Percentiles rank a stretch among this genome's conserved stretches.
phyloP scores from a whole-genome alignment of 148 eudicot genomes.

The Chenopodium album region DNA sequence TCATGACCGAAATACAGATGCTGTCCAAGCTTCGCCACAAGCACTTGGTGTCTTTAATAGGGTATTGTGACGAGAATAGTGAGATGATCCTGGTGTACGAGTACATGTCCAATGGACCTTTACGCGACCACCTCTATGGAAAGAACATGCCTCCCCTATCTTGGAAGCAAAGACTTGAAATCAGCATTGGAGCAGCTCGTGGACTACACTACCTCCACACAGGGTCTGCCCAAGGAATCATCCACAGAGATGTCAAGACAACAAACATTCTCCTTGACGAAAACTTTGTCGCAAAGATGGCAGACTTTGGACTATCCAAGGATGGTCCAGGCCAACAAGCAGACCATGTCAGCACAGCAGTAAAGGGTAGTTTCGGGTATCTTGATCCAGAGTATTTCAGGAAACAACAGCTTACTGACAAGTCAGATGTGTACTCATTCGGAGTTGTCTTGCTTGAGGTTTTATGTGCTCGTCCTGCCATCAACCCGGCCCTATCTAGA shows the following conservation, averaged over 20 bases:
- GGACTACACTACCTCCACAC: constrained; percentile 93
- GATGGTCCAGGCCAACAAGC: constrained; percentile 43
- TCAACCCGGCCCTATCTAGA: constrained; percentile 69
- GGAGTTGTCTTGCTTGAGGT: constrained; percentile 87
- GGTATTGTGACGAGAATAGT: constrained; percentile 68
- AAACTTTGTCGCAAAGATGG: constrained; percentile 71
- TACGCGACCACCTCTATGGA: constrained; percentile 79
- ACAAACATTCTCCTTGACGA: constrained; percentile 84
- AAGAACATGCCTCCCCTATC: constrained; percentile 53
- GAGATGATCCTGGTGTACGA: constrained; percentile 91
- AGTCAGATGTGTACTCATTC: constrained; percentile 90
- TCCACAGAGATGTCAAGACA: constrained; percentile 83
- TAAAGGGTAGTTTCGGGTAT: constrained; percentile 90
- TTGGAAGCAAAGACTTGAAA: constrained; percentile 80
- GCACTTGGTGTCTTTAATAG: constrained; percentile 76
- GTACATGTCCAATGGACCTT: constrained; percentile 76
- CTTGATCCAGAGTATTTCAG: constrained; percentile 94
- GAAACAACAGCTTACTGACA: constrained; percentile 84
- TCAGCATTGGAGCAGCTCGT: constrained; percentile 74
- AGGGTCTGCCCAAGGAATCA: constrained; percentile 74
- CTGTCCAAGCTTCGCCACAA: constrained; percentile 86
- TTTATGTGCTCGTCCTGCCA: constrained; percentile 77
- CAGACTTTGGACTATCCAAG: constrained; percentile 79
- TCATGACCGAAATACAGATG: constrained; percentile 86
- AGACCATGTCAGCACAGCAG: constrained; percentile 71